Evolutionary conservation across 768 basidiomycete genomes (phyloP), one percentile per base, ranked within the genome.

Genomic region (Grammothele lineata): DNA sequence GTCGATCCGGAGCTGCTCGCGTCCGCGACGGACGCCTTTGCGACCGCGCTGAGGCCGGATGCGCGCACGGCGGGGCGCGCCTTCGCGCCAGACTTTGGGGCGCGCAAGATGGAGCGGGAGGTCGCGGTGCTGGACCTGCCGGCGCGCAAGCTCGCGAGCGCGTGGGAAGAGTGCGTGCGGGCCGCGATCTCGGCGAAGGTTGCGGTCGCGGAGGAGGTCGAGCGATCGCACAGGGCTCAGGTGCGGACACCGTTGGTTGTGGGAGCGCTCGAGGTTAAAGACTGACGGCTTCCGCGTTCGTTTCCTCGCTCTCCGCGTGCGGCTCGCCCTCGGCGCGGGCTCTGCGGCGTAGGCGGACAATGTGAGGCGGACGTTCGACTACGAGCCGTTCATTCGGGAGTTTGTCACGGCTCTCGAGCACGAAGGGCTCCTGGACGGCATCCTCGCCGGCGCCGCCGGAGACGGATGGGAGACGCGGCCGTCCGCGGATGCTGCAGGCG

Each of bases 291-390:
- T 30, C 8, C 27, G 27, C 14, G 27, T 30, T 14, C 27, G 27
- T 14, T 30, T 14, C 8, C 7, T 14, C 8, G 27, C 27, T 30
- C 8, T 7, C 27, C 7, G 27, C 27, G 27, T 7, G 27, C 27
- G 14, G 7, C 27, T 30, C 14, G 27, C 27, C n/a, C n/a, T n/a
- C n/a, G n/a, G n/a, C n/a, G n/a, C n/a, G n/a, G n/a, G n/a, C n/a
- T n/a, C n/a, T n/a, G n/a, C n/a, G n/a, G n/a, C n/a, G n/a, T n/a
- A 81, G 81, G 72, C 71, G 9, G 81, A 84, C 19, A 71, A 80
- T 51, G 56, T 77, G 36, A 79, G 76, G 42, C 65, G 82, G 12
- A 81, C 80, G 9, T 77, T 74, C 53, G 80, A 84, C 61, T 84
- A 82, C 52, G 79, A 81, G 55, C 79, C 78, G 0, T 82, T 84